A percentile compares a stretch with the other conserved stretches of the same genome.
Conservation (phyloP, 768 basidiomycete genomes). For the Epithele typhae region DNA sequence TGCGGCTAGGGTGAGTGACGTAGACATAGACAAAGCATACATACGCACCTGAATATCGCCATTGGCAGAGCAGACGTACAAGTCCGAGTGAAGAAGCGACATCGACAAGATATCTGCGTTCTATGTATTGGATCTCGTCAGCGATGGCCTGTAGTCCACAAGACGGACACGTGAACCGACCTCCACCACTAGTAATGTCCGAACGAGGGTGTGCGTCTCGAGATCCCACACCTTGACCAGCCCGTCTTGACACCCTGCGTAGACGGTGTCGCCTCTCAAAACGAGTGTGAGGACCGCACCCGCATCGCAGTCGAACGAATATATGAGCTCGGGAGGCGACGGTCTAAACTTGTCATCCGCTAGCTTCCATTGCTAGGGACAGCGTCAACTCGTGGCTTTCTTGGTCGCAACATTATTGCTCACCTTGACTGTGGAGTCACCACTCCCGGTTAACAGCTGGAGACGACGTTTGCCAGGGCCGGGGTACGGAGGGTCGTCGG, state of each 20-base stretch:
- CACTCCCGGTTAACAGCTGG: constrained; percentile 76
- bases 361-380: constrained; percentile 59
- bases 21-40: too few species aligned
- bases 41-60: constrained; percentile 59
- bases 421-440: constrained; percentile 89
- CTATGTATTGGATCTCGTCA: constrained; percentile 30
- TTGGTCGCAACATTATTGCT: not conserved
- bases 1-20: constrained; percentile 23
- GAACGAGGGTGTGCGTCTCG: constrained; percentile 81
- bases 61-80: constrained; percentile 48
- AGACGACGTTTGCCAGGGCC: constrained; percentile 16
- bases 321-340: constrained; percentile 42
- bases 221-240: constrained; percentile 88
- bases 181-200: constrained; percentile 85
- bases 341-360: constrained; percentile 18
- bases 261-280: constrained; percentile 72
- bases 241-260: constrained; percentile 93
- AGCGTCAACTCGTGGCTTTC: not conserved
- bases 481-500: constrained; percentile 24
- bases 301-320: constrained; percentile 67
- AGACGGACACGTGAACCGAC: constrained; percentile 34
- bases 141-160: not conserved
- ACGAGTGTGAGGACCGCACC: constrained; percentile 85
- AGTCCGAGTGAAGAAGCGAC: constrained; percentile 55
- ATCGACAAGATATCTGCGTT: constrained; percentile 80